Evolutionary conservation across 352 stramenopile species (phyloP).

Genomic region (Globisporangium iwayamae): DNA sequence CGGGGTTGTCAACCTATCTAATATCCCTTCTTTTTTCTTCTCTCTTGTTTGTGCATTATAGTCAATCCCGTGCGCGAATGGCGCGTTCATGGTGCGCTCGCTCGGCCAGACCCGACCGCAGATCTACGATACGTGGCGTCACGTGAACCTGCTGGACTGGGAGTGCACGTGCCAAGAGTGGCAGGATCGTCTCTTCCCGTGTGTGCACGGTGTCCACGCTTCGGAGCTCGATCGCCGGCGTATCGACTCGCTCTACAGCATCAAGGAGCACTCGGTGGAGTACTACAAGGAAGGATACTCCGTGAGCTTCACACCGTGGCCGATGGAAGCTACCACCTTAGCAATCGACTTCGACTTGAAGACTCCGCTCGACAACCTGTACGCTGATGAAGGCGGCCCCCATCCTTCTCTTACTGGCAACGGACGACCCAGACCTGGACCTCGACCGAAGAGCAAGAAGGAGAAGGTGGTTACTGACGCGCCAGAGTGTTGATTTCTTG

Average conservation of each 20-base stretch:
- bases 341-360: slow-evolving; percentile 42
- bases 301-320: slow-evolving; percentile 57
- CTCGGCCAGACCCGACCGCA: slow-evolving; percentile 48
- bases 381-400: slow-evolving; percentile 33
- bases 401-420: slow-evolving; percentile 7
- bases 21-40: not conserved
- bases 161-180: slow-evolving; percentile 81
- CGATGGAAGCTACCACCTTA: slow-evolving; percentile 48
- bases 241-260: slow-evolving; percentile 72
- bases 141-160: slow-evolving; percentile 72
- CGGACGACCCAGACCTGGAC: slow-evolving; percentile 40
- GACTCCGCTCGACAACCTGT: slow-evolving; percentile 65
- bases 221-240: slow-evolving; percentile 65
- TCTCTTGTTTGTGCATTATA: slow-evolving; percentile 17
- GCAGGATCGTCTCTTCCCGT: slow-evolving; percentile 76
- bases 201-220: slow-evolving; percentile 71
- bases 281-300: slow-evolving; percentile 60
- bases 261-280: slow-evolving; percentile 64
- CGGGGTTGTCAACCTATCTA: not conserved
- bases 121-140: slow-evolving; percentile 67
- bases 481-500: not conserved
- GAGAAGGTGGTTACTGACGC: not conserved
- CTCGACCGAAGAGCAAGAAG: slow-evolving; percentile 46
- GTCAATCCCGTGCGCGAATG: slow-evolving; percentile 78
- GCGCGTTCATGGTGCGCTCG: slow-evolving; percentile 76